phyloP scores from a whole-genome alignment of 768 basidiomycete species.

The Pleurotus citrinopileatus region DNA sequence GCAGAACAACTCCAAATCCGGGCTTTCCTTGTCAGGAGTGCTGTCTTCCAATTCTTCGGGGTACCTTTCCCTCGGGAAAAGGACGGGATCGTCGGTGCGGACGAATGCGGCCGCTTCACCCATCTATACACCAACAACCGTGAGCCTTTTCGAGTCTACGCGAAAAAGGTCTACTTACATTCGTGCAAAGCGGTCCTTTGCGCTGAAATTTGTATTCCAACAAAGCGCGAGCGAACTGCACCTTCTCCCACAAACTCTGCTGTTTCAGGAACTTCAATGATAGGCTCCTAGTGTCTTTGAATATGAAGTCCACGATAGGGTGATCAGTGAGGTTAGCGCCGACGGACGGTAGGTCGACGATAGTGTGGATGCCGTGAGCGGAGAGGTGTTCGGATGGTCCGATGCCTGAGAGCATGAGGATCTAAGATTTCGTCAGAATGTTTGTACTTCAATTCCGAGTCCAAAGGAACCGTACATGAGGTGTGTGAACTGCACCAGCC shows the following conservation, averaged over 20 bases:
- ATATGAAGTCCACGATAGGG: conserved; percentile 48
- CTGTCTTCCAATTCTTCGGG: conserved; percentile 38
- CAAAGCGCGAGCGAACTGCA: conserved; percentile 28
- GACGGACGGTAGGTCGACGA: conserved; percentile 68
- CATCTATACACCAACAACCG: conserved; percentile 24
- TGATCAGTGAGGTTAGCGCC: conserved; percentile 79
- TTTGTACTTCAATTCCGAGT: background rate
- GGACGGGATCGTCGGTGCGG: conserved; percentile 47
- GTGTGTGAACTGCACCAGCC: conserved; percentile 62
- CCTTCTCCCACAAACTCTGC: conserved; percentile 20
- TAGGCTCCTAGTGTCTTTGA: conserved; percentile 46
- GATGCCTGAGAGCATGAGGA: conserved; percentile 75
- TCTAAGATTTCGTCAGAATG: conserved; percentile 24
- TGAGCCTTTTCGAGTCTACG: background rate
- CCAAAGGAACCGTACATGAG: conserved; percentile 37
- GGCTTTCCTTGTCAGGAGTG: conserved; percentile 42
- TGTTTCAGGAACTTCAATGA: conserved; percentile 42
- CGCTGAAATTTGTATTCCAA: conserved; percentile 41
- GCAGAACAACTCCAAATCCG: conserved; percentile 46
- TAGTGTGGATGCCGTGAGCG: conserved; percentile 50
- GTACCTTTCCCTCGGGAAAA: conserved; percentile 40
- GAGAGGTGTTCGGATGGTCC: conserved; percentile 62
- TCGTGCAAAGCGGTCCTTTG: conserved; percentile 51
- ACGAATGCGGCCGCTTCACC: conserved; percentile 60
- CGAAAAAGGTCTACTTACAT: conserved; percentile 34